Evolutionary conservation across 768 basidiomycete genomes (phyloP).

Genomic region (Vararia minispora): DNA sequence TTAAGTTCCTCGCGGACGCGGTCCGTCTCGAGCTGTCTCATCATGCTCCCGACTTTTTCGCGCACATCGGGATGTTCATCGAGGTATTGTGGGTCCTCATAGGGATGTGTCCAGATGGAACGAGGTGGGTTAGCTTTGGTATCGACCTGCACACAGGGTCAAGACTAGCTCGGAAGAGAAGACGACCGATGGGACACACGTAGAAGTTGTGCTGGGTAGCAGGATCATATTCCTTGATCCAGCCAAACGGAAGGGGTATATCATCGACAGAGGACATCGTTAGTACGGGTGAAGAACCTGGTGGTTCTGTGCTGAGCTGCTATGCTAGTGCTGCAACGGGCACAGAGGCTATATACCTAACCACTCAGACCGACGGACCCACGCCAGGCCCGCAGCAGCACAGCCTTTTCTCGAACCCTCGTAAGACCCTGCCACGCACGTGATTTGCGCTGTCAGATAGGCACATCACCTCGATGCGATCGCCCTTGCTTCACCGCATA

Average conservation of each 20-base stretch:
- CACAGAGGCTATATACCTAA: too few relatives aligned
- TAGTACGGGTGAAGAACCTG: constrained; percentile 10
- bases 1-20: not conserved
- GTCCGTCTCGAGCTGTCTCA: too few relatives aligned
- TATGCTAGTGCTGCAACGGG: too few relatives aligned
- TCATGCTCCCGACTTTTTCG: constrained; percentile 22
- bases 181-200: constrained; percentile 22
- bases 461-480: too few relatives aligned
- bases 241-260: constrained; percentile 43
- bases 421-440: too few relatives aligned
- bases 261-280: constrained; percentile 18
- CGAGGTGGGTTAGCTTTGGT: constrained; percentile 51
- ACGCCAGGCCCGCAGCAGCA: too few relatives aligned
- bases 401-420: too few relatives aligned
- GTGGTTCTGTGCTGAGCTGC: too few relatives aligned
- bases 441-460: too few relatives aligned
- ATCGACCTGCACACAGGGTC: constrained; percentile 37
- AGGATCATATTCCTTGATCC: constrained; percentile 39
- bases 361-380: too few relatives aligned
- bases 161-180: not conserved
- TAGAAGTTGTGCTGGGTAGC: constrained; percentile 36
- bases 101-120: constrained; percentile 63
- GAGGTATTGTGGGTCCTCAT: constrained; percentile 58
- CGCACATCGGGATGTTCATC: constrained; percentile 37
- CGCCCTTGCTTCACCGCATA: too few relatives aligned